Evolutionary conservation across 495 filamentous ascomycete genomes (phyloP).

Genomic region (Penicillium waksmanii): DNA sequence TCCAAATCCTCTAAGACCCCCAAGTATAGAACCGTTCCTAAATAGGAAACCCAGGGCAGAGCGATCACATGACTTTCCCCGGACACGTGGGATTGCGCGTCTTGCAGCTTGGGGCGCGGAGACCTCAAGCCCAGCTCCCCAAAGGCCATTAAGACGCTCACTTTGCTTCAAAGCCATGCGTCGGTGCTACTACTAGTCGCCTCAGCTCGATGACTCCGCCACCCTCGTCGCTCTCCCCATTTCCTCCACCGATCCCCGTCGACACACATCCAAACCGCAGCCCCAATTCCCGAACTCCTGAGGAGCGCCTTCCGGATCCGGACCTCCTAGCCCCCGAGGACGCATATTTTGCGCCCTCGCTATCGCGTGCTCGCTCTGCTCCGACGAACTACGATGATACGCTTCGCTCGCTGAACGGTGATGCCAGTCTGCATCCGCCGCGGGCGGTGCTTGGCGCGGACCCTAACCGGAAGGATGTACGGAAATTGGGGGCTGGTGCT

Average conservation of each 20-base stretch:
- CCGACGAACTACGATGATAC: slow-evolving; percentile 46
- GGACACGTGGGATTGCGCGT: slow-evolving; percentile 26
- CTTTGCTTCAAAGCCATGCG: slow-evolving; percentile 32
- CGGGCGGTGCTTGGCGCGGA: slow-evolving; percentile 37
- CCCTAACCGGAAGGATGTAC: slow-evolving; percentile 40
- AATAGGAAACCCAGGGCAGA: background rate
- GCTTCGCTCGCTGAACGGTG: slow-evolving; percentile 37
- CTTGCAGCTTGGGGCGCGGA: slow-evolving; percentile 3
- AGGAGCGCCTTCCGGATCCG: slow-evolving; percentile 56
- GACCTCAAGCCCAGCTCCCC: background rate
- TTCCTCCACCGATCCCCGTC: slow-evolving; percentile 48
- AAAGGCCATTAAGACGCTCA: slow-evolving; percentile 3
- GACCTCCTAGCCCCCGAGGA: slow-evolving; percentile 79
- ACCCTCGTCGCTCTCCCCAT: slow-evolving; percentile 37
- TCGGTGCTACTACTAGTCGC: slow-evolving; percentile 26
- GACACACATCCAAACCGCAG: slow-evolving; percentile 49
- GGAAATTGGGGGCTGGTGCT: slow-evolving; percentile 55
- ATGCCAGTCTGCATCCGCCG: slow-evolving; percentile 42
- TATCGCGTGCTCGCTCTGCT: slow-evolving; percentile 56
- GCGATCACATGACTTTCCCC: slow-evolving; percentile 18
- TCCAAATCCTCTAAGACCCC: background rate
- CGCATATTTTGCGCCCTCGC: slow-evolving; percentile 68
- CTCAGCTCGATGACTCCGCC: slow-evolving; percentile 47
- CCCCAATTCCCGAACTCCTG: slow-evolving; percentile 39
- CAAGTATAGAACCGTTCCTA: background rate